These are phyloP conservation scores for Cryptococcus sp. DNA, from an alignment of 1,284 basidiomycete genomes.

Conservation along the genomic window DNA sequence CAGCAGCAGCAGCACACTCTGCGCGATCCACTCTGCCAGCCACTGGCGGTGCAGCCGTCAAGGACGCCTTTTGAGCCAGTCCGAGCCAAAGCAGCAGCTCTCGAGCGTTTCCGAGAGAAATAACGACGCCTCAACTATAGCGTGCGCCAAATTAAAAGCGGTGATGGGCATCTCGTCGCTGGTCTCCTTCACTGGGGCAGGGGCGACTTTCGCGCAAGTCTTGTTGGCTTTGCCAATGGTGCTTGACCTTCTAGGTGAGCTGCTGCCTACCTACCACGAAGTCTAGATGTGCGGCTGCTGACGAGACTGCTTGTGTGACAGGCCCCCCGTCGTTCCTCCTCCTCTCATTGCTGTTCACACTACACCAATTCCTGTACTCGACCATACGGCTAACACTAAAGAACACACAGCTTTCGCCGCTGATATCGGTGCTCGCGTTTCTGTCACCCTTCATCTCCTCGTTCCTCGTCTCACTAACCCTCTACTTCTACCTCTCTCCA, in stretches of 20 bases:
- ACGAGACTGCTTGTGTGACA: slow-evolving; percentile 14
- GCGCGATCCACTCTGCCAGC: no score
- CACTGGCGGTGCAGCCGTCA: no score
- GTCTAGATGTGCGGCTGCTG: not conserved
- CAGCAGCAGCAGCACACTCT: no score
- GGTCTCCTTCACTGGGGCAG: slow-evolving; percentile 41
- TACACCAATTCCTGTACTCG: slow-evolving; percentile 50
- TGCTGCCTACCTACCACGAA: not conserved
- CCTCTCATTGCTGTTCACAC: slow-evolving; percentile 51
- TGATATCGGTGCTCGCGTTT: slow-evolving; percentile 47
- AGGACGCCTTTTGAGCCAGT: no score
- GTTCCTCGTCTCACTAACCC: slow-evolving; percentile 35
- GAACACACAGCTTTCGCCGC: slow-evolving; percentile 48
- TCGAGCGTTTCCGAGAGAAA: no score
- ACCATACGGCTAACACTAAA: slow-evolving; percentile 50
- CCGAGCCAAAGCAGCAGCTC: no score
- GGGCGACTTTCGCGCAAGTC: slow-evolving; percentile 48
- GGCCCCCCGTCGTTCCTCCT: slow-evolving; percentile 54
- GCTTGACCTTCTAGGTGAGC: slow-evolving; percentile 47
- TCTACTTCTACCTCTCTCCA: slow-evolving; percentile 49
- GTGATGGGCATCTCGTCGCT: slow-evolving; percentile 24
- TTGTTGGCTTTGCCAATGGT: slow-evolving; percentile 49
- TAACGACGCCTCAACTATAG: no score
- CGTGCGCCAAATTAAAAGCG: no score
- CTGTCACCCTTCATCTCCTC: slow-evolving; percentile 47